phyloP scores from a whole-genome alignment of 805 yeast species.

The Lipomyces starkeyi region DNA sequence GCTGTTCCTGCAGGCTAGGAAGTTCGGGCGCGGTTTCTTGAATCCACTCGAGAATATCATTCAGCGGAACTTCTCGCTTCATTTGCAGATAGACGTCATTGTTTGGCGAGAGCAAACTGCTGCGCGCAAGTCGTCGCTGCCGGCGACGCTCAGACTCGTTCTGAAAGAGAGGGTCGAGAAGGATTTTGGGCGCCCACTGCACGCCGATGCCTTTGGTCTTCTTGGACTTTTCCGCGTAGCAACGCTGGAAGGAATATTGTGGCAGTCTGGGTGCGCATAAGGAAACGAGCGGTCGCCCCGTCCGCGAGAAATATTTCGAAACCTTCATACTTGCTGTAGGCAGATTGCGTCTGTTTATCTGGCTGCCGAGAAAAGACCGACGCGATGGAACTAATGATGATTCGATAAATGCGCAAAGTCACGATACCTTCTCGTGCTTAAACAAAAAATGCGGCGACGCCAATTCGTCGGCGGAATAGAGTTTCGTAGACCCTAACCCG shows the following conservation, averaged over 20 bases:
- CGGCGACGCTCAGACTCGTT: conserved; percentile 22
- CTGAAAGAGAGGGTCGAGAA: conserved; percentile 16
- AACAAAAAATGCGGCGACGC: no score
- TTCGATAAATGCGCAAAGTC: no score
- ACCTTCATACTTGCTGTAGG: no score
- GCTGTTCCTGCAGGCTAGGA: background rate
- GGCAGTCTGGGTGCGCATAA: background rate
- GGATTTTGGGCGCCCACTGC: conserved; percentile 1
- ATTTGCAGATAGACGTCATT: conserved; percentile 1
- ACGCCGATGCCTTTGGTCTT: background rate
- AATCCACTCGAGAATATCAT: conserved; percentile 14
- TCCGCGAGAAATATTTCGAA: background rate
- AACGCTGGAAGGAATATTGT: background rate
- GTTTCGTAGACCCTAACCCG: no score
- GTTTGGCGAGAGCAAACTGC: conserved; percentile 9
- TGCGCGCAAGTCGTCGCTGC: conserved; percentile 15
- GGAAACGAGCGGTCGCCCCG: background rate
- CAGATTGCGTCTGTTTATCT: no score
- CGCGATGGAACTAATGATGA: no score
- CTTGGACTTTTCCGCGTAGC: background rate
- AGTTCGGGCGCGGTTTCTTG: conserved; percentile 11
- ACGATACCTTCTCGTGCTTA: no score
- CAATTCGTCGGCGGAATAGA: no score
- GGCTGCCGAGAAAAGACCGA: no score
- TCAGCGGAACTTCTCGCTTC: conserved; percentile 7